Base-by-base conservation (phyloP, 2,329 filamentous ascomycete species). In the Xylariaceae sp. region DNA sequence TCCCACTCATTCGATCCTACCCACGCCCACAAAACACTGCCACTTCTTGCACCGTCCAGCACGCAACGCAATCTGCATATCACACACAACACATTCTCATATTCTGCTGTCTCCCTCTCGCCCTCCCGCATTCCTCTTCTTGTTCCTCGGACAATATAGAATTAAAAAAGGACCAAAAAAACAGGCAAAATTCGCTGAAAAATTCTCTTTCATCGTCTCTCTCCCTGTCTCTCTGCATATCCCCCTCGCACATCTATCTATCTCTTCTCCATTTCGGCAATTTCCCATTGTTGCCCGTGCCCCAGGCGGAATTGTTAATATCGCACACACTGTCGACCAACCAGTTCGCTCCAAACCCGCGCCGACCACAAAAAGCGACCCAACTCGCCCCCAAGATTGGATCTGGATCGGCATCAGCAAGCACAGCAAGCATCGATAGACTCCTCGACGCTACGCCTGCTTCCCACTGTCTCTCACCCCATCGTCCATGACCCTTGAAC, bases 1-100 rank as follows among this genome's bases (percentile, higher is more conserved):
- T 61, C 57, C 53, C 61, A 57, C 57, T 63, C 58, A 65, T 57
- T 63, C 64, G 61, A 63, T 66, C 62, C 61, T 66, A 64, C 61
- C 62, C 51, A 58, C 62, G 54, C 45, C 18, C 57, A 48, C 64
- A 63, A 30, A 30, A 58, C 58, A 58, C 64, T 56, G 56, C 57
- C 60, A 58, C 62, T 56, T 59, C 59, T 58, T 62, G 55, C 58
- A 55, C 60, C 61, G 59, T 56, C 57, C 57, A 63, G 37, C 61
- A 59, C 48, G 48, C 45, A 52, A 34, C 48, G 48, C 58, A 57
- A 59, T 61, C 55, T 59, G 57, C 56, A 63, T 55, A 61, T 44
- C 51, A 59, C 51, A 56, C 63, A 30, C 23, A 30, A 30, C 23
- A 30, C 23, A 30, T 30, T 5, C 23, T 30, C 23, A 4, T 30